These are phyloP conservation scores for Xylariaceae sp. DNA, from an alignment of 2,329 filamentous ascomycete species.

Conservation along the genomic window DNA sequence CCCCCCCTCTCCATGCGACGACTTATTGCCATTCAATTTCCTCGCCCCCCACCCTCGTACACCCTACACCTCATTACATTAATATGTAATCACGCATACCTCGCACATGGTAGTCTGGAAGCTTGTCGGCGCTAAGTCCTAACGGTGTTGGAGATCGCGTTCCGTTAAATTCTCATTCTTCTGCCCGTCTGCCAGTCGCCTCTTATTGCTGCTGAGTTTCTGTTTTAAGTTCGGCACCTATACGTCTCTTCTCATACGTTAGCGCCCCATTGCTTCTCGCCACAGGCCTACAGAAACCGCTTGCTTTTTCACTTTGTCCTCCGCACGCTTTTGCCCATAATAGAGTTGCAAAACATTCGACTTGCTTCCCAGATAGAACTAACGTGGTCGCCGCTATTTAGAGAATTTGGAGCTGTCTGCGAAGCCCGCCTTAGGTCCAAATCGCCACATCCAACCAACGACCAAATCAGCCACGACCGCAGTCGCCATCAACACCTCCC, in stretches of 20 bases:
- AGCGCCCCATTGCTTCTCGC: slow-evolving; percentile 12
- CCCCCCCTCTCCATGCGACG: slow-evolving; percentile 18
- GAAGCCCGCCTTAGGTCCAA: slow-evolving; percentile 22
- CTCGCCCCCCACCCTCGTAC: slow-evolving; percentile 20
- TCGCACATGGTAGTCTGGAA: slow-evolving; percentile 26
- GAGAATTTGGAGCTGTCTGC: slow-evolving; percentile 23
- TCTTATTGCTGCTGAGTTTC: slow-evolving; percentile 20
- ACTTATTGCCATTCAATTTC: slow-evolving; percentile 26
- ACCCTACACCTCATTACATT: slow-evolving; percentile 20
- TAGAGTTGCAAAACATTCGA: not conserved
- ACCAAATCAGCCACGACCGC: slow-evolving; percentile 19
- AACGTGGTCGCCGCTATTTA: slow-evolving; percentile 15
- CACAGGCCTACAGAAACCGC: slow-evolving; percentile 9
- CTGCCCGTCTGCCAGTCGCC: slow-evolving; percentile 24
- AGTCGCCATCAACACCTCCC: slow-evolving; percentile 14
- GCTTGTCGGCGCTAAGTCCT: slow-evolving; percentile 25
- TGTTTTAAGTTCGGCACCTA: slow-evolving; percentile 18
- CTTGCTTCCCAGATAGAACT: slow-evolving; percentile 13
- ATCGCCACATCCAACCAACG: slow-evolving; percentile 19
- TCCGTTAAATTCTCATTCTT: slow-evolving; percentile 25
- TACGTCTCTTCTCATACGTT: slow-evolving; percentile 14
- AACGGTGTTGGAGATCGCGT: slow-evolving; percentile 27
- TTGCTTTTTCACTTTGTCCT: not conserved
- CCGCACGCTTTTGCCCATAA: not conserved
- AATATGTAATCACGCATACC: slow-evolving; percentile 33